Evolutionary conservation across 192 early-diverging fungal species (phyloP).

Genomic region (Mortierella hygrophila): DNA sequence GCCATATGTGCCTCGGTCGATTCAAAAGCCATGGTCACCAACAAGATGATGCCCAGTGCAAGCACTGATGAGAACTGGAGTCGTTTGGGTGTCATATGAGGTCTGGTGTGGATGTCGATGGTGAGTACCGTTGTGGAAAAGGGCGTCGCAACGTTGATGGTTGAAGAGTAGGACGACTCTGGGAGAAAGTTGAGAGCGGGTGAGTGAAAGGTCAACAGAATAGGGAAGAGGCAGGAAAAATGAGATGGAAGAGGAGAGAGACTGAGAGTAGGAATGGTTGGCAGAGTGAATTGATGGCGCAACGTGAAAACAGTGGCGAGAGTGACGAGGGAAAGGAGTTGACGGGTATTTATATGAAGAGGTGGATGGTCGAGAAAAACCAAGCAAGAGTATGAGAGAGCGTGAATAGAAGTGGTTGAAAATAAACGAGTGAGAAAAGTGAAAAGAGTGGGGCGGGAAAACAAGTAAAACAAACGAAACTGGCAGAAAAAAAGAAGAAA

Average conservation of each 20-base stretch:
- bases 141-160: too few relatives aligned
- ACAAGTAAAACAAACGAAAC: not conserved
- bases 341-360: not conserved
- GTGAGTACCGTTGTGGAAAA: not conserved
- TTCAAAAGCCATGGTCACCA: not conserved
- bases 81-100: not conserved
- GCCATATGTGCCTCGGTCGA: conserved; percentile 38
- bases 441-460: not conserved
- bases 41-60: conserved; percentile 10
- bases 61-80: not conserved
- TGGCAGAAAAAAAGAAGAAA: not conserved
- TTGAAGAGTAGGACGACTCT: too few relatives aligned
- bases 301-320: too few relatives aligned
- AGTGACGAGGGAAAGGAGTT: not conserved
- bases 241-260: too few relatives aligned
- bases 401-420: too few relatives aligned
- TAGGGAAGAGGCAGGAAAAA: too few relatives aligned
- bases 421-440: too few relatives aligned
- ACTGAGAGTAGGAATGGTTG: too few relatives aligned
- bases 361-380: not conserved
- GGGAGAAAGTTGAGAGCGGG: too few relatives aligned
- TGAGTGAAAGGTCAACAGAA: too few relatives aligned
- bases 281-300: too few relatives aligned
- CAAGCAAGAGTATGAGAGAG: not conserved
- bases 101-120: not conserved